These are phyloP conservation scores for Mycena leptocephala DNA, from an alignment of 768 basidiomycete species.

Conservation along the genomic window DNA sequence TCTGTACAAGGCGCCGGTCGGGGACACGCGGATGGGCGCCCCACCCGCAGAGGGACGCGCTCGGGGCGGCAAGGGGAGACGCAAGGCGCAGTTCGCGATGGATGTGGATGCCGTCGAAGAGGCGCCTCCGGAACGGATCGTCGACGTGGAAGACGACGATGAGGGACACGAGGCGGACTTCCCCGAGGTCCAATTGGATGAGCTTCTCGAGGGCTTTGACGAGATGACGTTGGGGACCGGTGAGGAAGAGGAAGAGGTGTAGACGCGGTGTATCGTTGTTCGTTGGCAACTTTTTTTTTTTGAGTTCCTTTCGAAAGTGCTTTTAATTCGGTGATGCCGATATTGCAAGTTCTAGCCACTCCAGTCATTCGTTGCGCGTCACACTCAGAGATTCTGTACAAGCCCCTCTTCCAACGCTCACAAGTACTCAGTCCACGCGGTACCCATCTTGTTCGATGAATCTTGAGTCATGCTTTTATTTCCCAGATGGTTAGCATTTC, in stretches of 20 bases:
- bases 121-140: constrained; percentile 44
- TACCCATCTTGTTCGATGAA: too few species aligned
- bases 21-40: constrained; percentile 68
- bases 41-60: constrained; percentile 54
- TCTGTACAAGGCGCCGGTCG: constrained; percentile 78
- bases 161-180: constrained; percentile 82
- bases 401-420: too few species aligned
- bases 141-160: constrained; percentile 57
- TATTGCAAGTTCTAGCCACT: too few species aligned
- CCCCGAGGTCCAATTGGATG: constrained; percentile 89
- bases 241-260: constrained; percentile 42
- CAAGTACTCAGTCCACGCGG: too few species aligned
- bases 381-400: too few species aligned
- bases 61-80: constrained; percentile 54
- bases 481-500: too few species aligned
- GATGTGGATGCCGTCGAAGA: constrained; percentile 69
- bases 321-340: too few species aligned
- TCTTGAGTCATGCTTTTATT: too few species aligned
- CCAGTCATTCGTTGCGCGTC: too few species aligned
- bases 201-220: constrained; percentile 93
- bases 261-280: too few species aligned
- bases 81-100: constrained; percentile 72
- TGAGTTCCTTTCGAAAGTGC: too few species aligned
- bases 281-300: too few species aligned
- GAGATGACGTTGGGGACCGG: constrained; percentile 84